Conservation (phyloP, 2,329 filamentous ascomycete species). For the Neopestalotiopsis rosae region DNA sequence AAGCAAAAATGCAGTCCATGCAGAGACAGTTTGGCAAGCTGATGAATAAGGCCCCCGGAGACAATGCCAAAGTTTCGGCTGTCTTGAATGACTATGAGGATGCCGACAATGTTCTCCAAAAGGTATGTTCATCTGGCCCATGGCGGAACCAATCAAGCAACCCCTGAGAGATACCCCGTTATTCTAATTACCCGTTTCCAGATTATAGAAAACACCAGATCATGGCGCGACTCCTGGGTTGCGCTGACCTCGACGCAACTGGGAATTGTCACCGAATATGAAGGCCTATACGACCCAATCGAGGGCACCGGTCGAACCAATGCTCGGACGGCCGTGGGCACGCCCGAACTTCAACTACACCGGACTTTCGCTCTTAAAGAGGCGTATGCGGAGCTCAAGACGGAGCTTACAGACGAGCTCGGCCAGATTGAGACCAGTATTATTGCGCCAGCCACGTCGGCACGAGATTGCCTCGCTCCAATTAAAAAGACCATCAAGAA, state of each 20-base stretch:
- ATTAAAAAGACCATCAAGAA: conserved; percentile 86
- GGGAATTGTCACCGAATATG: conserved; percentile 69
- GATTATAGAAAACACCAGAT: conserved; percentile 77
- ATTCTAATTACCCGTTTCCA: conserved; percentile 38
- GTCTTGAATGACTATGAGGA: conserved; percentile 82
- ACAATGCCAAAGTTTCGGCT: conserved; percentile 77
- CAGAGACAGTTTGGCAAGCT: conserved; percentile 78
- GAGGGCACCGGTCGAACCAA: conserved; percentile 66
- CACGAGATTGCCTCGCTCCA: conserved; percentile 71
- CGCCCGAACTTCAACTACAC: conserved; percentile 66
- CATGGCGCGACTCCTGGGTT: conserved; percentile 81
- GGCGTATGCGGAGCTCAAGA: conserved; percentile 72
- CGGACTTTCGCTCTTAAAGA: conserved; percentile 69
- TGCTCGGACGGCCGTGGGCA: conserved; percentile 60
- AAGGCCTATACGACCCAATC: conserved; percentile 78
- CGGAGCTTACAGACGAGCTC: conserved; percentile 75
- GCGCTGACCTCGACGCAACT: conserved; percentile 73
- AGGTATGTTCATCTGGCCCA: conserved; percentile 53
- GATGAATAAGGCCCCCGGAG: conserved; percentile 69
- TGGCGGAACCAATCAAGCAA: background rate
- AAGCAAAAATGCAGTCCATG: conserved; percentile 68
- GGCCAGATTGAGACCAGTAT: conserved; percentile 72
- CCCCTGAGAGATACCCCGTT: background rate
- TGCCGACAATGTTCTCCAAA: conserved; percentile 74
- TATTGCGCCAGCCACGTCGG: conserved; percentile 71